Evolutionary conservation across 225 moss, liverwort and hornwort species (phyloP), one percentile per base, ranked within the genome.

Genomic region (Pseudisothecium myosuroides): DNA sequence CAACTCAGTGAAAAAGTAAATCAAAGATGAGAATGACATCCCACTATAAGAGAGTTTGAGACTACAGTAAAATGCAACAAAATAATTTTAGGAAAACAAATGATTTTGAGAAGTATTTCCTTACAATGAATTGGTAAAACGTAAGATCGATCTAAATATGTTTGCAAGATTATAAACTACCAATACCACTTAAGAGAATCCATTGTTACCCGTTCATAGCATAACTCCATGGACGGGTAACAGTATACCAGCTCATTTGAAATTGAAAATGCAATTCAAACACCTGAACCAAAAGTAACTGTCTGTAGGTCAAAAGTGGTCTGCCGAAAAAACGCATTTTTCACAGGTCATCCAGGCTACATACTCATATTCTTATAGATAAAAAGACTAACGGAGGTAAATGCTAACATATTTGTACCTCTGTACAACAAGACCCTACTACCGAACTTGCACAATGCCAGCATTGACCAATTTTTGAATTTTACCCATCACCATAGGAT

Each of bases 381-480:
- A 64, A 83, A 88, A 86, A 65, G 52, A 83, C 59, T 86, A n/a
- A 43, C 60, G 66, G 58, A 83, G 67, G 79, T 75, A 80, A 83
- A 88, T 86, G 73, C 72, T 67, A 86, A 54, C 83, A 86, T 66
- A 80, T 80, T 90, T 86, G 75, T 83, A 90, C 90, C 86, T 90
- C 86, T 83, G 88, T 87, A 86, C 83, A 90, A 55, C 72, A 83
- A 79, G 61, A 80, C 67, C 86, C 61, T 83, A 86, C 23, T 92
- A 98, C 91, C 98, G 98, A 87, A 98, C 96, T 97, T 98, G 98
- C 47, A 98, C 98, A 88, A 98, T 98, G 68, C 98, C 98, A 61
- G 98, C 98, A 89, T 93, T 97, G n/a, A 98, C 98, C 90, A 98
- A 94, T 92, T 98, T 98, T 59, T 98, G 98, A 39, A 98, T 96